A percentile compares a stretch with the other conserved stretches of the same genome.
These are phyloP conservation scores for Wickerhamomyces queroliae DNA, from an alignment of 805 yeast genomes.

Conservation along the genomic window DNA sequence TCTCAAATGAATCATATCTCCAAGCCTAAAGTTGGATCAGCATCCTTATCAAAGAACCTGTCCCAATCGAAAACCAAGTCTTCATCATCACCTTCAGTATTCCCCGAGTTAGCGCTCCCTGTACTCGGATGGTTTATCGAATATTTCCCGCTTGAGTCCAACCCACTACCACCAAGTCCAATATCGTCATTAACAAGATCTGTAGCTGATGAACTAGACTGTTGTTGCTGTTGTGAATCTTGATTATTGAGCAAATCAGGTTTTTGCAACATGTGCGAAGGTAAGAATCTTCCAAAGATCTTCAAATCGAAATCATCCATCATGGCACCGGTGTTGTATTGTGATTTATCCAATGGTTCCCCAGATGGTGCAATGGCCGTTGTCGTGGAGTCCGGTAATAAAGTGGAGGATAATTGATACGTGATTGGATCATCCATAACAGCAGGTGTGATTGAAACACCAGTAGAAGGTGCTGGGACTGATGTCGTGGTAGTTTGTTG, in stretches of 20 bases:
- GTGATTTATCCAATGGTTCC: not conserved
- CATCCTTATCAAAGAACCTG: conserved; percentile 20
- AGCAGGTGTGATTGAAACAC: conserved; percentile 2
- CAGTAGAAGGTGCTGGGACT: not conserved
- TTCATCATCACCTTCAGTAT: conserved; percentile 11
- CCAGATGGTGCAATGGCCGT: not conserved
- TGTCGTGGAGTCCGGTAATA: not conserved
- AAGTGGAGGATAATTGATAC: not conserved
- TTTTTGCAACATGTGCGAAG: conserved; percentile 64
- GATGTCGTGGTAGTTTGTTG: not conserved
- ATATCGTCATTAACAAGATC: not conserved
- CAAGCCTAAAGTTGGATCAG: conserved; percentile 7
- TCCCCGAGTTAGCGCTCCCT: conserved; percentile 5
- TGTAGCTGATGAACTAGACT: not conserved
- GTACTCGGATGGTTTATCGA: not conserved
- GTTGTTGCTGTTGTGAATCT: not conserved
- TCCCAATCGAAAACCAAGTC: conserved; percentile 22
- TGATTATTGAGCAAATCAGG: not conserved
- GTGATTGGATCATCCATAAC: conserved; percentile 9
- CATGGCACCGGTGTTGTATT: conserved; percentile 64
- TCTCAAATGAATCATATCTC: not conserved
- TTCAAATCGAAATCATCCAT: conserved; percentile 81
- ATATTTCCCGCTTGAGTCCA: not conserved
- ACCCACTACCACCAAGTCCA: not conserved
- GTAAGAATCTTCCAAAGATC: conserved; percentile 73